Evolutionary conservation across 2,329 filamentous ascomycete species (phyloP).

Genomic region (Domatiomyces globalis): DNA sequence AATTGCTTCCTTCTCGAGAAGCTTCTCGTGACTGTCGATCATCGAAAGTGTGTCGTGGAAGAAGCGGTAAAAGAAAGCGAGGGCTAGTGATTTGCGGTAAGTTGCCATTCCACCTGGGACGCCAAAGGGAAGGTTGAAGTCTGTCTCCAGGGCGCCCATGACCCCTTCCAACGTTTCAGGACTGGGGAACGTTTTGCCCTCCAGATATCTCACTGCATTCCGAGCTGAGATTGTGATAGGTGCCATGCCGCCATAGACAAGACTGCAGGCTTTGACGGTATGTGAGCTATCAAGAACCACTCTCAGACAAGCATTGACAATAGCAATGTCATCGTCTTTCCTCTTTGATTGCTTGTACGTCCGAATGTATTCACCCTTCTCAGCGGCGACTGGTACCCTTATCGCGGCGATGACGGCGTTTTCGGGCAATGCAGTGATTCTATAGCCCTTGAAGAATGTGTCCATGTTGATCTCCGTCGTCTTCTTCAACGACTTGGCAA

Average conservation of each 20-base stretch:
- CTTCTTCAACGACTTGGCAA: constrained; percentile 61
- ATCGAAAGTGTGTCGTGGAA: constrained; percentile 67
- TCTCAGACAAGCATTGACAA: constrained; percentile 77
- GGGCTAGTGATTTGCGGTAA: constrained; percentile 76
- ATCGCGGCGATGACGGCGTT: constrained; percentile 78
- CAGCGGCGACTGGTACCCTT: constrained; percentile 62
- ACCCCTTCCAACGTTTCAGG: constrained; percentile 72
- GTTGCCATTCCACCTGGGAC: constrained; percentile 97
- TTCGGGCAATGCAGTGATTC: constrained; percentile 63
- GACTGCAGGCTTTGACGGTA: constrained; percentile 56
- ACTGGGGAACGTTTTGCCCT: constrained; percentile 67
- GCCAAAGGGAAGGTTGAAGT: constrained; percentile 78
- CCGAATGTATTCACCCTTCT: constrained; percentile 68
- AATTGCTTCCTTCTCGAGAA: constrained; percentile 59
- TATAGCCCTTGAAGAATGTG: constrained; percentile 83
- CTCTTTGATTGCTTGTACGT: constrained; percentile 94
- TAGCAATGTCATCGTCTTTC: constrained; percentile 97
- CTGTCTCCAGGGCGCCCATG: constrained; percentile 76
- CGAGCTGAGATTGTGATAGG: constrained; percentile 79
- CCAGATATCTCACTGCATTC: constrained; percentile 57
- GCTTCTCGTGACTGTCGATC: constrained; percentile 33
- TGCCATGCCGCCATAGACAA: constrained; percentile 94
- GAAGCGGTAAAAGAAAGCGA: constrained; percentile 94
- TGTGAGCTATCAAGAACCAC: constrained; percentile 57
- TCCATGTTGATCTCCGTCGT: constrained; percentile 82